Conservation (phyloP, 176 grass and related monocot species). For the Guadua angustifolia region DNA sequence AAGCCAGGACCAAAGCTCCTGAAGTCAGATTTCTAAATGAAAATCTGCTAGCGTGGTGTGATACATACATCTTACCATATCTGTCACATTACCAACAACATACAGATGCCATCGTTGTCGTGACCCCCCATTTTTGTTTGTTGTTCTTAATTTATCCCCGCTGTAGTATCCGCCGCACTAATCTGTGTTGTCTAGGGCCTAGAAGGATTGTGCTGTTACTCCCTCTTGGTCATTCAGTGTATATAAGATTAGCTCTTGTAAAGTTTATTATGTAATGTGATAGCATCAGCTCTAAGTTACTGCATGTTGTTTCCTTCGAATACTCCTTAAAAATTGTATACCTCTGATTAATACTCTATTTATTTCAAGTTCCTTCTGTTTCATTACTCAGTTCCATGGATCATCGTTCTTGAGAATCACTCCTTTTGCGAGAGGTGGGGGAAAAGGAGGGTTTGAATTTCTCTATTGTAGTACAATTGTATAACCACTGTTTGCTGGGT, state of each 20-base stretch:
- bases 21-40: constrained; percentile 86
- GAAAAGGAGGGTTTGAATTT: neutral
- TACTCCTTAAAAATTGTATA: constrained; percentile 33
- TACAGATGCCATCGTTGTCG: constrained; percentile 20
- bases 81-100: constrained; percentile 38
- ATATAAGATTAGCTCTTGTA: constrained; percentile 54
- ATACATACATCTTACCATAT: constrained; percentile 41
- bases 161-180: constrained; percentile 51
- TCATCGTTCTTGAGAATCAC: neutral
- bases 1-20: constrained; percentile 86
- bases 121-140: constrained; percentile 50
- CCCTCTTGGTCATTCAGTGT: constrained; percentile 35
- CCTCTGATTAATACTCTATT: constrained; percentile 22
- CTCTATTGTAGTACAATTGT: neutral
- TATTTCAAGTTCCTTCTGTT: neutral
- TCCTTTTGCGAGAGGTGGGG: neutral
- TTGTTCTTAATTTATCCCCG: constrained; percentile 43
- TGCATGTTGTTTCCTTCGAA: constrained; percentile 4
- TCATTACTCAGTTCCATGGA: neutral
- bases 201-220: constrained; percentile 44
- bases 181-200: constrained; percentile 42
- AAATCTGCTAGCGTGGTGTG: neutral
- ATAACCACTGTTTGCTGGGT: neutral
- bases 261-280: constrained; percentile 49
- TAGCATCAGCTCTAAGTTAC: constrained; percentile 41